A percentile compares a stretch with the other conserved stretches of the same genome.
Evolutionary conservation across 768 basidiomycete genomes (phyloP).

Genomic region (Rubroboletus satanas): DNA sequence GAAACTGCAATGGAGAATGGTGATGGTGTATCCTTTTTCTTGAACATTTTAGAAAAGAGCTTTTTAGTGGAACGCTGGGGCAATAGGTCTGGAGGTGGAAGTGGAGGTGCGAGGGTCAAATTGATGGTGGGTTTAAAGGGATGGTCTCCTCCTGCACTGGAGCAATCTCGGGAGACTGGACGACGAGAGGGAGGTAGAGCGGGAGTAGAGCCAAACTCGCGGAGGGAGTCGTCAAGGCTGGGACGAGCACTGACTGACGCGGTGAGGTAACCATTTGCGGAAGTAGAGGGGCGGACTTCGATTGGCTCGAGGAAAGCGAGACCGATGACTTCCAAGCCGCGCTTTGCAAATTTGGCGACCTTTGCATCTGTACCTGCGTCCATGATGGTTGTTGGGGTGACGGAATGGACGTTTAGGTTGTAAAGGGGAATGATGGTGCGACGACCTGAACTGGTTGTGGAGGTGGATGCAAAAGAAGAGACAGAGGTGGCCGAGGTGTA

Average conservation of each 20-base stretch:
- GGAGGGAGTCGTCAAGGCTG: slow-evolving; percentile 25
- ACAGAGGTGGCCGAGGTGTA: slow-evolving; percentile 45
- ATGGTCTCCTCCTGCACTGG: slow-evolving; percentile 1
- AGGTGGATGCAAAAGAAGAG: slow-evolving; percentile 39
- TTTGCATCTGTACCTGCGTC: slow-evolving; percentile 88
- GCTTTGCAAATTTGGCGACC: slow-evolving; percentile 70
- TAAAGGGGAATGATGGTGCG: slow-evolving; percentile 82
- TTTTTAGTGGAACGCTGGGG: slow-evolving; percentile 47
- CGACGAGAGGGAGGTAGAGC: slow-evolving; percentile 3
- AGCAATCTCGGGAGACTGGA: slow-evolving; percentile 8
- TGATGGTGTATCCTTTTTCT: slow-evolving; percentile 40
- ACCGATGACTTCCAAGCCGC: slow-evolving; percentile 74
- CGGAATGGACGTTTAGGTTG: slow-evolving; percentile 84
- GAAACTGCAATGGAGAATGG: slow-evolving; percentile 23
- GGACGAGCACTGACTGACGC: slow-evolving; percentile 24
- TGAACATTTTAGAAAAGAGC: slow-evolving; percentile 71
- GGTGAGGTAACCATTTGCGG: slow-evolving; percentile 10
- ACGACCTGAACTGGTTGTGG: slow-evolving; percentile 47
- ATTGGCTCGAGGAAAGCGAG: slow-evolving; percentile 77
- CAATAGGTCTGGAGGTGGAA: slow-evolving; percentile 11
- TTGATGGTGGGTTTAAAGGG: slow-evolving; percentile 11
- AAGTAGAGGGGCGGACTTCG: slow-evolving; percentile 53
- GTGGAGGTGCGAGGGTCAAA: slow-evolving; percentile 15
- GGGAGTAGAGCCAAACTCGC: slow-evolving; percentile 20
- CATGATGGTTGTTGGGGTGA: slow-evolving; percentile 79